Evolutionary conservation across 495 filamentous ascomycete genomes (phyloP).

Genomic region (Penicillium soppii): DNA sequence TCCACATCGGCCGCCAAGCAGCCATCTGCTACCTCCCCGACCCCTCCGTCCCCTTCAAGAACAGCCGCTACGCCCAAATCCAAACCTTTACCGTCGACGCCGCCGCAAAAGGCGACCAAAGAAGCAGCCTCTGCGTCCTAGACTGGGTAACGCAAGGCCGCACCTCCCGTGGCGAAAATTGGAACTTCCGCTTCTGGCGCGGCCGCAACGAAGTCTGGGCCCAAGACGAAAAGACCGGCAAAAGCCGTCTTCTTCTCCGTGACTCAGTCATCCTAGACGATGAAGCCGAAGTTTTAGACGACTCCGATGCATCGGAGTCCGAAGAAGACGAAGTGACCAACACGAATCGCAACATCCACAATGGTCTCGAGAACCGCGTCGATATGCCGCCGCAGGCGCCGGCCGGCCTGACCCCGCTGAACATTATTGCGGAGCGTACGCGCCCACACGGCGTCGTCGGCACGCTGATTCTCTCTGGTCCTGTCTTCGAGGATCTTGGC

Average conservation of each 20-base stretch:
- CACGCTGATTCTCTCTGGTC: constrained; percentile 79
- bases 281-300: constrained; percentile 26
- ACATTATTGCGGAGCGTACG: constrained; percentile 42
- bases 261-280: constrained; percentile 78
- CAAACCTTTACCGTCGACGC: constrained; percentile 71
- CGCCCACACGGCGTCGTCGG: constrained; percentile 64
- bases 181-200: constrained; percentile 74
- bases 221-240: constrained; percentile 29
- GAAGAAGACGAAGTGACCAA: constrained; percentile 21
- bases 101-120: constrained; percentile 40
- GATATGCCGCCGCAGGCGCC: constrained; percentile 5
- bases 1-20: constrained; percentile 58
- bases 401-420: constrained; percentile 24
- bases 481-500: constrained; percentile 62
- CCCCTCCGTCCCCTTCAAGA: constrained; percentile 83
- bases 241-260: constrained; percentile 67
- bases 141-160: constrained; percentile 93
- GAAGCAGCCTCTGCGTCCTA: constrained; percentile 68
- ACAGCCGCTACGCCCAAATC: constrained; percentile 75
- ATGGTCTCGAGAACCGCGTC: constrained; percentile 3
- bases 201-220: constrained; percentile 86
- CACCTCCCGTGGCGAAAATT: constrained; percentile 84
- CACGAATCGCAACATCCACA: constrained; percentile 9
- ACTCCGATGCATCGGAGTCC: constrained; percentile 29
- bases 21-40: constrained; percentile 92